Evolutionary conservation across 805 yeast genomes (phyloP).

Genomic region (Candida qinlingensis): DNA sequence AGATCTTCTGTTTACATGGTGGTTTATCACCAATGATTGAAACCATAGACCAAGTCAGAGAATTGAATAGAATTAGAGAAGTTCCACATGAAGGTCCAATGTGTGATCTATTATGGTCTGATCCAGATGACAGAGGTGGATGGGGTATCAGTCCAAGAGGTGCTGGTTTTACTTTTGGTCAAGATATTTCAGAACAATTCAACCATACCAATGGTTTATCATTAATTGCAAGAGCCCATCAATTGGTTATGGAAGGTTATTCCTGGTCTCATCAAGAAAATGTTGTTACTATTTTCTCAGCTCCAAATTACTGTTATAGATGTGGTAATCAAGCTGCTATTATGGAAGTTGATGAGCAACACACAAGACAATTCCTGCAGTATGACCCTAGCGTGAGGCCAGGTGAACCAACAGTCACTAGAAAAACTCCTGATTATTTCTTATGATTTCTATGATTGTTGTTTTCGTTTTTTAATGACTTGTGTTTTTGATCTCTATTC

Average conservation of each 20-base stretch:
- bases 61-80: slow-evolving; percentile 86
- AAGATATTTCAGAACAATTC: slow-evolving; percentile 88
- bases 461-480: not conserved
- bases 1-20: slow-evolving; percentile 89
- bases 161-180: slow-evolving; percentile 98
- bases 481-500: not conserved
- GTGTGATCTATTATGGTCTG: slow-evolving; percentile 96
- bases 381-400: slow-evolving; percentile 97
- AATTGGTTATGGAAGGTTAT: slow-evolving; percentile 96
- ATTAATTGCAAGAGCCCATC: slow-evolving; percentile 92
- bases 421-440: slow-evolving; percentile 97
- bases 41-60: slow-evolving; percentile 87
- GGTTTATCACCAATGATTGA: slow-evolving; percentile 94
- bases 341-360: slow-evolving; percentile 95
- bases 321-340: slow-evolving; percentile 98
- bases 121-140: slow-evolving; percentile 96
- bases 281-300: slow-evolving; percentile 90
- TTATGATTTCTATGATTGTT: slow-evolving; percentile 13
- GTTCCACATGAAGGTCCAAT: slow-evolving; percentile 97
- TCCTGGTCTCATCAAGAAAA: slow-evolving; percentile 92
- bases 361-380: slow-evolving; percentile 85
- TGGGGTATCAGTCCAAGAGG: slow-evolving; percentile 99
- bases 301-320: slow-evolving; percentile 95
- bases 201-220: slow-evolving; percentile 84
- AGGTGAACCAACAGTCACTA: slow-evolving; percentile 94